These are phyloP conservation scores for Didymosphaeria variabile DNA, from an alignment of 2,329 filamentous ascomycete genomes.

Conservation along the genomic window DNA sequence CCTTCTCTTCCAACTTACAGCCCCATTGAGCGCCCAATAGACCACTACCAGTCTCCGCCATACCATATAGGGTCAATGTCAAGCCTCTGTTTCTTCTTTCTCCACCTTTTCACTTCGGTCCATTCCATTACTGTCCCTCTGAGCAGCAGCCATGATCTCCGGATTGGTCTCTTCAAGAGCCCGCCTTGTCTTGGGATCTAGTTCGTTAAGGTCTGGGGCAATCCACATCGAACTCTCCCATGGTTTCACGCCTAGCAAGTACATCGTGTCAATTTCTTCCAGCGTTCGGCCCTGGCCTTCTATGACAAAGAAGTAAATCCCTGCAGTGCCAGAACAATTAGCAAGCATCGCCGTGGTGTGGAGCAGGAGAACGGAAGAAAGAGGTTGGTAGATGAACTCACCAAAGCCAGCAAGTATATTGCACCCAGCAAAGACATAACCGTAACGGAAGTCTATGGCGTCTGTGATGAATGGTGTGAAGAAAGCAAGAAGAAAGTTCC, in stretches of 20 bases:
- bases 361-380: not conserved
- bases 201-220: slow-evolving; percentile 34
- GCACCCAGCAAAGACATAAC: slow-evolving; percentile 78
- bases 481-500: slow-evolving; percentile 62
- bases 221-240: slow-evolving; percentile 67
- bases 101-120: slow-evolving; percentile 12
- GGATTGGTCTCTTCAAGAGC: slow-evolving; percentile 34
- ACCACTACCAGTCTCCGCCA: not conserved
- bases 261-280: slow-evolving; percentile 79
- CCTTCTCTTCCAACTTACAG: not conserved
- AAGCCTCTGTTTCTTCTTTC: slow-evolving; percentile 10
- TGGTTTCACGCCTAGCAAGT: slow-evolving; percentile 70
- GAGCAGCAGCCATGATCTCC: slow-evolving; percentile 21
- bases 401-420: slow-evolving; percentile 58
- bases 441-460: slow-evolving; percentile 75
- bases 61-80: not conserved
- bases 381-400: not conserved
- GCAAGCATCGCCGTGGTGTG: not conserved
- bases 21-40: too few species aligned
- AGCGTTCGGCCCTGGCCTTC: slow-evolving; percentile 77
- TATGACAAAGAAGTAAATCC: slow-evolving; percentile 78
- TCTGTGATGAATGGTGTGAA: slow-evolving; percentile 80
- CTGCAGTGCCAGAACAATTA: not conserved
- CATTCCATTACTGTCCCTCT: slow-evolving; percentile 17
- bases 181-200: slow-evolving; percentile 34